Percentiles rank a stretch among this genome's conserved stretches.
These are phyloP conservation scores for Ochetophila trinervis DNA, from an alignment of 306 rosid genomes.

Conservation along the genomic window DNA sequence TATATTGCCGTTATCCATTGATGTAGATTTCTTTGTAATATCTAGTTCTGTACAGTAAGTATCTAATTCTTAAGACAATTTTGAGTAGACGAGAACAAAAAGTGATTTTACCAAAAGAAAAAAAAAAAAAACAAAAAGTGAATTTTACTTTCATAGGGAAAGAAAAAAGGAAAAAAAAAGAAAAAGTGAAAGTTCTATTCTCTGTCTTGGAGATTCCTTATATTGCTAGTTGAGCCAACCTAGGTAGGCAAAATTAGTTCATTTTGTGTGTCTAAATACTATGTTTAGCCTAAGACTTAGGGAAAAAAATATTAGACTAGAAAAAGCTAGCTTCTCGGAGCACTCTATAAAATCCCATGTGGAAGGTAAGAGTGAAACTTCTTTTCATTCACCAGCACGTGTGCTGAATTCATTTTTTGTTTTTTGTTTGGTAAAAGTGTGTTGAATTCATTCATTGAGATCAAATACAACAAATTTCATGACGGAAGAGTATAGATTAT, in stretches of 20 bases:
- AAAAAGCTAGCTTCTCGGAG: background rate
- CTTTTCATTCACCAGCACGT: slow-evolving; percentile 4
- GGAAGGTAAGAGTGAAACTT: background rate
- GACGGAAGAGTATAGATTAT: too few species aligned
- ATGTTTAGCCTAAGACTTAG: too few species aligned
- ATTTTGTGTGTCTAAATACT: too few species aligned
- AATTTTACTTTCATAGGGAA: background rate
- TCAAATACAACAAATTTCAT: too few species aligned
- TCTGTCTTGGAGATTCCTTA: slow-evolving; percentile 2
- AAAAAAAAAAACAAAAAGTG: background rate
- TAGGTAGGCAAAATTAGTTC: slow-evolving; percentile 1
- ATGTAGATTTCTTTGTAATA: background rate
- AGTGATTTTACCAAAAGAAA: background rate
- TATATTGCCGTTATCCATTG: too few species aligned
- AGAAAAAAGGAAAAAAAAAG: background rate
- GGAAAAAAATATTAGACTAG: too few species aligned
- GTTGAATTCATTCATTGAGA: background rate
- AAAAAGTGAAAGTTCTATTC: slow-evolving; percentile 20
- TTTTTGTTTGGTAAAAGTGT: too few species aligned
- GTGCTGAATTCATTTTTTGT: background rate
- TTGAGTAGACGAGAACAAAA: background rate
- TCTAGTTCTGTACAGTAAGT: background rate
- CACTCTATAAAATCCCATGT: background rate
- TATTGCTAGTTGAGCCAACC: slow-evolving; percentile 7
- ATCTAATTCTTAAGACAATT: slow-evolving; percentile 25